Conservation (phyloP, 805 yeast species). For the Metahyphopichia silvanorum region DNA sequence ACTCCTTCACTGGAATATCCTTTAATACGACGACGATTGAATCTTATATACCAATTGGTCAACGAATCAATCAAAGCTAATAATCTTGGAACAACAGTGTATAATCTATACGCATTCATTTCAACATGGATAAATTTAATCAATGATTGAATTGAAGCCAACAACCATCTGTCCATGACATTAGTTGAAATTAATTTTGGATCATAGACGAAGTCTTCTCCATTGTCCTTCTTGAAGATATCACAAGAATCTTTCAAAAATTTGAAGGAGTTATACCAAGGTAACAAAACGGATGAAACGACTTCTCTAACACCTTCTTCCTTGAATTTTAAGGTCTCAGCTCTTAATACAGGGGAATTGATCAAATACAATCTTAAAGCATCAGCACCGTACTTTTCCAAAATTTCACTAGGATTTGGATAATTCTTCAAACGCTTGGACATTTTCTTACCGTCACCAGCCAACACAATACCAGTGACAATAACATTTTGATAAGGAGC, state of each 20-base stretch:
- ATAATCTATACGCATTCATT: conserved; percentile 86
- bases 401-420: conserved; percentile 86
- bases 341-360: conserved; percentile 95
- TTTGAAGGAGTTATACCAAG: conserved; percentile 98
- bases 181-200: conserved; percentile 63
- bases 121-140: conserved; percentile 82
- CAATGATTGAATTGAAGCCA: conserved; percentile 94
- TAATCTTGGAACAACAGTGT: conserved; percentile 93
- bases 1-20: conserved; percentile 75
- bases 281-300: conserved; percentile 89
- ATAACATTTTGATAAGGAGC: conserved; percentile 95
- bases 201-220: conserved; percentile 70
- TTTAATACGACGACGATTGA: conserved; percentile 96
- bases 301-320: conserved; percentile 99
- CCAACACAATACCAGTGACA: conserved; percentile 94
- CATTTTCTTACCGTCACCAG: conserved; percentile 99
- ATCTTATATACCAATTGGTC: conserved; percentile 98
- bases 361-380: conserved; percentile 93
- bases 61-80: conserved; percentile 86
- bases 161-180: conserved; percentile 96
- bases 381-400: conserved; percentile 94
- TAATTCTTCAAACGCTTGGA: conserved; percentile 96
- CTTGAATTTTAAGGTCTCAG: conserved; percentile 93
- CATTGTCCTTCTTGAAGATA: conserved; percentile 71
- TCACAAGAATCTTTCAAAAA: conserved; percentile 94